Conservation (phyloP, 2,329 filamentous ascomycete genomes). For the Metarhizium humberi region DNA sequence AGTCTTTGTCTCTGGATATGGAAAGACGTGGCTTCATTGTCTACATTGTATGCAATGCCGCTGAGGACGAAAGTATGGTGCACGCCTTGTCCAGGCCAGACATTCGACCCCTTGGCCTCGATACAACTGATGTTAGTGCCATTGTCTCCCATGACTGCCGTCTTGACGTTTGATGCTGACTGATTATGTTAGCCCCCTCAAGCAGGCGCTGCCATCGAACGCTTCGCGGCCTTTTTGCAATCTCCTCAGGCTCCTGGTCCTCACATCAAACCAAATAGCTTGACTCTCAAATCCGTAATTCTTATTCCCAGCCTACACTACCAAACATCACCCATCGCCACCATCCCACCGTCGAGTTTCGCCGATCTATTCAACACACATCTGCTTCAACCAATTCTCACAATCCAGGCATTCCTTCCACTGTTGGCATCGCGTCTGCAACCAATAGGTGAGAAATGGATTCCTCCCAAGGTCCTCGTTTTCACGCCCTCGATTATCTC, state of each 20-base stretch:
- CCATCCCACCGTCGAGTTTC: constrained; percentile 73
- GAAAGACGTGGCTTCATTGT: constrained; percentile 90
- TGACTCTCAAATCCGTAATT: constrained; percentile 71
- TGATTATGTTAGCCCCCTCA: constrained; percentile 46
- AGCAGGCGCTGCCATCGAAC: constrained; percentile 59
- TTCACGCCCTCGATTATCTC: constrained; percentile 74
- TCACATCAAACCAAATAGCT: constrained; percentile 64
- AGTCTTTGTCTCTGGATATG: constrained; percentile 74
- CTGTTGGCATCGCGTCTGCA: constrained; percentile 56
- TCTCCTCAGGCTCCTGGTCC: constrained; percentile 68
- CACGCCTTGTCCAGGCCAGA: constrained; percentile 70
- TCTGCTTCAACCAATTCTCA: constrained; percentile 79
- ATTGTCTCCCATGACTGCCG: background rate
- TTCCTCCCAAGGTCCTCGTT: constrained; percentile 60
- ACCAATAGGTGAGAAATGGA: constrained; percentile 38
- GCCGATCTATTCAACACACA: constrained; percentile 89
- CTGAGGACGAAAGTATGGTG: constrained; percentile 75
- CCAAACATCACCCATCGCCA: constrained; percentile 74
- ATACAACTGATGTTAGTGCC: constrained; percentile 64
- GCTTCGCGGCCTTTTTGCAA: constrained; percentile 62
- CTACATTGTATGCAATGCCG: constrained; percentile 77
- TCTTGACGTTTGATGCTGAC: background rate
- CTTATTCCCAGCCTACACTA: constrained; percentile 76
- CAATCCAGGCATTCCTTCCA: constrained; percentile 81
- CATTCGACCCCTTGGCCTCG: constrained; percentile 71